Evolutionary conservation across 306 rosid species (phyloP), one percentile per base, ranked within the genome.

Genomic region (Cicer arietinum): DNA sequence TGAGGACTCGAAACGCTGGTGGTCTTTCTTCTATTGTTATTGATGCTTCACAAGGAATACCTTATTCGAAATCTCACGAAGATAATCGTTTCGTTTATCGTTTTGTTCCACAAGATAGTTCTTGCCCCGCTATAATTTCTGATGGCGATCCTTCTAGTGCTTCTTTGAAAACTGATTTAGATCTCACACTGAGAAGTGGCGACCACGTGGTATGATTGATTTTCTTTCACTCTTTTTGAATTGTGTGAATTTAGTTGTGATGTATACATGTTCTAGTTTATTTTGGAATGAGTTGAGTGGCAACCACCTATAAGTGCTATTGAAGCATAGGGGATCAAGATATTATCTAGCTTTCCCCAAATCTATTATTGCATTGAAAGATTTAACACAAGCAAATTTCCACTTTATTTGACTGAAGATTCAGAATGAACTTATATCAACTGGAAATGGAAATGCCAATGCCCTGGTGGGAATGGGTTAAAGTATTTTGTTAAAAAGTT

Each of bases 181-280:
- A 84, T 83, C 80, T 86, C 79, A 84, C 78, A 60, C 82, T 94
- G 39, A 83, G 83, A 85, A 85, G 82, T 71, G 98, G 98, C 30
- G 98, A 94, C 78, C 75, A 75, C 81, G 98, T 94, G 98, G 97
- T 94, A 89, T 44, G 79, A n/a, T 44, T 73, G 35, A 7, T 75
- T 68, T 69, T 67, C 39, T 57, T 54, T 47, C 54, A 35, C 43
- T 61, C 7, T 17, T 78, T 59, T 57, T 37, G 14, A 78, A 39
- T 44, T 5, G 45, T 16, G 41, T 30, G 71, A 68, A 48, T 70
- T 37, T 72, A 69, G 66, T 74, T 48, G 30, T 74, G 45, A 44
- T 72, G 16, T 44, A 13, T 37, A 42, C 25, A 51, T 77, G 40
- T 20, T 68, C 69, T 71, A 61, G 59, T 54, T 68, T 35, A n/a